Conservation (phyloP, 1,284 basidiomycete species). For the Termitomyces sp. region DNA sequence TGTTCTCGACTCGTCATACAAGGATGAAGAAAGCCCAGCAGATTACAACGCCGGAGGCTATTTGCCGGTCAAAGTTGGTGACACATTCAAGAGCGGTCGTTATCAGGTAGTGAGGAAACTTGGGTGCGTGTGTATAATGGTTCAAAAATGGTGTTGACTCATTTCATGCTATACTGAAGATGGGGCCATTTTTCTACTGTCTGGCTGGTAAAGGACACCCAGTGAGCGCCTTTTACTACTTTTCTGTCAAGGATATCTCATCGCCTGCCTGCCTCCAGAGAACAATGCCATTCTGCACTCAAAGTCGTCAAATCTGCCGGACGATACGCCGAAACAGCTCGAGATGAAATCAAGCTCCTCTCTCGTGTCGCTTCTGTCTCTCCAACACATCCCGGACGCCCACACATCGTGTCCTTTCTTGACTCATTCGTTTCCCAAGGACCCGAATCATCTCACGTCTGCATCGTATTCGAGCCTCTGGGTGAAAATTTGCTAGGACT, state of each 20-base stretch:
- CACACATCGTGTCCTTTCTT: constrained; percentile 79
- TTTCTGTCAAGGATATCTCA: constrained; percentile 10
- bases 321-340: constrained; percentile 82
- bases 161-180: constrained; percentile 31
- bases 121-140: constrained; percentile 45
- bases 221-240: constrained; percentile 40
- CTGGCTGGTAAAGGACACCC: constrained; percentile 73
- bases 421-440: constrained; percentile 76
- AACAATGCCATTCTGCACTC: constrained; percentile 76
- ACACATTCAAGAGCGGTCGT: constrained; percentile 75
- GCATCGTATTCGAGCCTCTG: constrained; percentile 89
- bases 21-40: constrained; percentile 75
- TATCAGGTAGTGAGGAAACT: constrained; percentile 82
- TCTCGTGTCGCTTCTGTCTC: constrained; percentile 73
- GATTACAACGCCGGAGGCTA: constrained; percentile 81
- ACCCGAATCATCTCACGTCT: constrained; percentile 72
- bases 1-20: constrained; percentile 54
- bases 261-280: constrained; percentile 30
- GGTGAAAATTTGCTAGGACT: constrained; percentile 84
- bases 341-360: constrained; percentile 87
- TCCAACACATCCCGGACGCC: constrained; percentile 61
- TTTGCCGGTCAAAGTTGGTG: constrained; percentile 70
- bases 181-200: constrained; percentile 93
- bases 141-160: constrained; percentile 8
- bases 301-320: constrained; percentile 91